phyloP scores from a whole-genome alignment of 2,329 filamentous ascomycete genomes.

The Ceratocystis smalleyi region DNA sequence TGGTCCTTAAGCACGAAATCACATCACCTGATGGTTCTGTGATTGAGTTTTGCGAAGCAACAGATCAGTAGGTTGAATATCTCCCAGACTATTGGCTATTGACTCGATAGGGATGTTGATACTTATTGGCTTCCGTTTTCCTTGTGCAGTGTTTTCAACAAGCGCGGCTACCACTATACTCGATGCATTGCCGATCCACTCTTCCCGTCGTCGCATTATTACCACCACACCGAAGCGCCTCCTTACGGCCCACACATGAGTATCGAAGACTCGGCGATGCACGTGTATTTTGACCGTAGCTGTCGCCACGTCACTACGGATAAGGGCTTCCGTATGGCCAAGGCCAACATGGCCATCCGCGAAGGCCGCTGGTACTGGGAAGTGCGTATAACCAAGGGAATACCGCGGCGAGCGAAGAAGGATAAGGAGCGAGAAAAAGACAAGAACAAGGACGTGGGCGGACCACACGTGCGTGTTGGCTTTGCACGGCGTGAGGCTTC shows the following conservation, averaged over 20 bases:
- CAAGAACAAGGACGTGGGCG: slow-evolving; percentile 29
- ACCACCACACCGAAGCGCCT: slow-evolving; percentile 71
- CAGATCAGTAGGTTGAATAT: slow-evolving; percentile 40
- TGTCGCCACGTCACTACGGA: slow-evolving; percentile 71
- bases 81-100: too few relatives aligned
- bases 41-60: slow-evolving; percentile 46
- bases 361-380: slow-evolving; percentile 92
- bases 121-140: not conserved
- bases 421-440: slow-evolving; percentile 22
- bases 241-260: slow-evolving; percentile 76
- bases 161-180: slow-evolving; percentile 69
- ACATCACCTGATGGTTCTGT: slow-evolving; percentile 33
- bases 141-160: slow-evolving; percentile 40
- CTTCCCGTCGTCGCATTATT: slow-evolving; percentile 76
- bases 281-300: slow-evolving; percentile 65
- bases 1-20: slow-evolving; percentile 41
- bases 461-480: slow-evolving; percentile 63
- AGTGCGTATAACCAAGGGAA: slow-evolving; percentile 71
- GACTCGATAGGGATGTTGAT: not conserved
- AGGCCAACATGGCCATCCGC: slow-evolving; percentile 77
- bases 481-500: slow-evolving; percentile 71
- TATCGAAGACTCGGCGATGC: slow-evolving; percentile 78
- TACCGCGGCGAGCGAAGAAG: slow-evolving; percentile 32
- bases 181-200: slow-evolving; percentile 79
- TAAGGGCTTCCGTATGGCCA: slow-evolving; percentile 81